Evolutionary conservation across 2,329 filamentous ascomycete genomes (phyloP).

Genomic region (Stemphylium beticola): DNA sequence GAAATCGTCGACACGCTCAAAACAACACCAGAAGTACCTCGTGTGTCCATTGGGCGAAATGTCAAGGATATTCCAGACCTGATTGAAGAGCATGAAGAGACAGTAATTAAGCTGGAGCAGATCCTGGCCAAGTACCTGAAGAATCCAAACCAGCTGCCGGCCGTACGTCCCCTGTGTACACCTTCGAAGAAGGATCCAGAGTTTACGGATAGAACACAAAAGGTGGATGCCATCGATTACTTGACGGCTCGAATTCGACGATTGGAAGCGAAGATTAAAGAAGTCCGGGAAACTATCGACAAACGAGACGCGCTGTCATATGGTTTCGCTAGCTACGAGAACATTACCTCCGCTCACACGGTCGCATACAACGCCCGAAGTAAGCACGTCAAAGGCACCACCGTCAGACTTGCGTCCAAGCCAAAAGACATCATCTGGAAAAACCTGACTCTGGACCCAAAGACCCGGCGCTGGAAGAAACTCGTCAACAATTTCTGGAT

Average conservation of each 20-base stretch:
- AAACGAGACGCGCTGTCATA: constrained; percentile 87
- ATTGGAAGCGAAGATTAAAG: constrained; percentile 82
- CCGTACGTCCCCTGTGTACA: constrained; percentile 76
- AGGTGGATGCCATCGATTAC: constrained; percentile 94
- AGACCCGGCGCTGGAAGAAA: constrained; percentile 72
- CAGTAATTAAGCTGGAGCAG: constrained; percentile 81
- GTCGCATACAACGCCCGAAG: constrained; percentile 83
- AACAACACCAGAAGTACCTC: constrained; percentile 77
- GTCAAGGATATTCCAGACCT: constrained; percentile 87
- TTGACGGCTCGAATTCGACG: constrained; percentile 82
- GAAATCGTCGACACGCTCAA: constrained; percentile 81
- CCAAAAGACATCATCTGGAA: constrained; percentile 96
- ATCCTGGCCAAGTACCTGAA: constrained; percentile 89
- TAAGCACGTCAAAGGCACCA: constrained; percentile 80
- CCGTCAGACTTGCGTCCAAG: constrained; percentile 77
- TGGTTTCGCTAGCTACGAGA: constrained; percentile 92
- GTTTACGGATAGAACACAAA: constrained; percentile 70
- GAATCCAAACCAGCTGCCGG: constrained; percentile 79
- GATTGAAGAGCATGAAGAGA: constrained; percentile 81
- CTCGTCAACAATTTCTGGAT: constrained; percentile 88
- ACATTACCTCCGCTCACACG: constrained; percentile 84
- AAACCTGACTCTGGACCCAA: constrained; percentile 77
- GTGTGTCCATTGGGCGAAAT: constrained; percentile 85
- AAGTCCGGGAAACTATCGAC: constrained; percentile 81
- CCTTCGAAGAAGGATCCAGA: constrained; percentile 75